Base-by-base conservation (phyloP, 164 flowering plant species). In the Liriodendron chinense region DNA sequence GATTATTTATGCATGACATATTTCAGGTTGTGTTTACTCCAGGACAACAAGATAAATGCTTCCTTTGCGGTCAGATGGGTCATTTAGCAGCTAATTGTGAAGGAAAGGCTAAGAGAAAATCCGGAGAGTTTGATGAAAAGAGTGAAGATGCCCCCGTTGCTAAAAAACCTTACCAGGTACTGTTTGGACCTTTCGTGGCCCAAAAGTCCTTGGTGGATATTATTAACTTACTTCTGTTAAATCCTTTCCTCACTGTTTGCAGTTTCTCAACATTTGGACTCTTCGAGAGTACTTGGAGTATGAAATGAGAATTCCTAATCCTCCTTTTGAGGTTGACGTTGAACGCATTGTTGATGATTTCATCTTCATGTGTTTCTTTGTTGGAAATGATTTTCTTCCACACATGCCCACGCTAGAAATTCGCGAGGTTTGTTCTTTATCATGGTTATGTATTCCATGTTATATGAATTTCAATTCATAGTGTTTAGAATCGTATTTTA, bases 341-440 rank as follows among this genome's bases (percentile, higher is more conserved):
- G 99, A 95, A 79, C 74, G 94, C 81, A 85, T 94, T 72, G 88
- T 95, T 77, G 99, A 95, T 81, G 99, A 95, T 74, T 95, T 93
- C 77, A 88, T 95, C 78, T 95, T 95, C 86, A 88, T 95, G 75
- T 95, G 99, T 82, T 95, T 95, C 87, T 95, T 95, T 80, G 99
- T 95, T 65, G 99, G 99, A 76, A 95, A 95, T 89, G 99, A 95
- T 81, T 95, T 95, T 80, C 84, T 95, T 76, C 99, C 99, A 7
- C 99, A 95, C 79, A 95, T 95, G 99, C 99, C 99, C 1, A 95
- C 99, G 9, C 79, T 95, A 72, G 99, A 95, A 84, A 95, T 95
- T 78, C 98, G 98, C 28, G 99, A 95, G 98, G 99, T 93, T 75
- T 78, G 91, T 82, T 50, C 9, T 65, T 61, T 5, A 18, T 24